phyloP scores from a whole-genome alignment of 2,329 filamentous ascomycete genomes.

The Fusarium sp. region DNA sequence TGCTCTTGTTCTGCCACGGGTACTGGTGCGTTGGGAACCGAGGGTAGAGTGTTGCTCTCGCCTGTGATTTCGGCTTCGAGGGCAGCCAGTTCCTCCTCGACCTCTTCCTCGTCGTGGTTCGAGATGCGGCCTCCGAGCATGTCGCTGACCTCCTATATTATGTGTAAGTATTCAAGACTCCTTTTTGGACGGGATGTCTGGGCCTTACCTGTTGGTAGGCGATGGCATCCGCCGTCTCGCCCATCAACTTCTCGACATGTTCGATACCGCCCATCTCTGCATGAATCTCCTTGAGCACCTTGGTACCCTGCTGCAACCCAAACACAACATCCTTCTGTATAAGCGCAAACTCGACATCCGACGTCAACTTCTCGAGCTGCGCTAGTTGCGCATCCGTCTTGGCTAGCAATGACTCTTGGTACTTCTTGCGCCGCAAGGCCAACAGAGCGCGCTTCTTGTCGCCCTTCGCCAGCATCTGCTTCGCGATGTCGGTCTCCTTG shows the following conservation, averaged over 20 bases:
- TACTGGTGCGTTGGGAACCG: constrained; percentile 54
- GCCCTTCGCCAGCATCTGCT: constrained; percentile 83
- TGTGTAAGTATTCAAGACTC: constrained; percentile 20
- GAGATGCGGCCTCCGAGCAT: constrained; percentile 91
- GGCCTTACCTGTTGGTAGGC: constrained; percentile 86
- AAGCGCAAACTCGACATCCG: constrained; percentile 93
- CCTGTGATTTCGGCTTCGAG: constrained; percentile 70
- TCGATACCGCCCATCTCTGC: constrained; percentile 96
- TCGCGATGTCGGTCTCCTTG: constrained; percentile 89
- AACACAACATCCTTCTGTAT: constrained; percentile 98
- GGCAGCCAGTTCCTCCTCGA: constrained; percentile 93
- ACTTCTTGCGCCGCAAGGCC: constrained; percentile 94
- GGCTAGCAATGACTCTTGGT: constrained; percentile 89
- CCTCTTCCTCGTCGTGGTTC: constrained; percentile 96
- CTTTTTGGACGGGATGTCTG: neutral
- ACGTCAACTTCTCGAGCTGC: constrained; percentile 90
- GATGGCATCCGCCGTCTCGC: constrained; percentile 89
- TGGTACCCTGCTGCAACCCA: constrained; percentile 91
- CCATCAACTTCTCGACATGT: constrained; percentile 94
- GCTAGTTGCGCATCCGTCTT: constrained; percentile 96
- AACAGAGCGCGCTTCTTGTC: constrained; percentile 88
- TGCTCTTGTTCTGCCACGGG: constrained; percentile 46
- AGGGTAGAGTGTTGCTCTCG: constrained; percentile 47
- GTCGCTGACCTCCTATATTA: constrained; percentile 85
- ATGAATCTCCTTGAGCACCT: constrained; percentile 91